Evolutionary conservation across 805 yeast species (phyloP).

Genomic region (Candida palmyrensis): DNA sequence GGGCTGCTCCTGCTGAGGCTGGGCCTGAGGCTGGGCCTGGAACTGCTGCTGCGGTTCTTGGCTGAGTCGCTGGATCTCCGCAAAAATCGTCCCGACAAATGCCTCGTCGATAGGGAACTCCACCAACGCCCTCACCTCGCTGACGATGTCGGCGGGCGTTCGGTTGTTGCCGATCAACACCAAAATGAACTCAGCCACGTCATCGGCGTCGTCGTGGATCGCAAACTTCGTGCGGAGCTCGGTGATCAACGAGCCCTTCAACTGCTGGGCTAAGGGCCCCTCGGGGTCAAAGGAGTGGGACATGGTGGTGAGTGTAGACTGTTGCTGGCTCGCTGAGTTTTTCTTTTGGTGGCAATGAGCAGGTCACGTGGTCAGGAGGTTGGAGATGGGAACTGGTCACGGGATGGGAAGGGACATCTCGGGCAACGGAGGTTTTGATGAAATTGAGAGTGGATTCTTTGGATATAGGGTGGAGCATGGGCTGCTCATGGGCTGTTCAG

Average conservation of each 20-base stretch:
- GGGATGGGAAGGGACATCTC: too few species aligned
- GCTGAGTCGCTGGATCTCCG: conserved; percentile 46
- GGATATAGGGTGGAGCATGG: too few species aligned
- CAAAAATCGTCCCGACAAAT: conserved; percentile 53
- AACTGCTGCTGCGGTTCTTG: conserved; percentile 7
- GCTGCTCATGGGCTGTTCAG: too few species aligned
- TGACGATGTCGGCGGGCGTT: conserved; percentile 52
- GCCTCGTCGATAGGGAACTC: conserved; percentile 54
- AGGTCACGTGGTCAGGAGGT: not conserved
- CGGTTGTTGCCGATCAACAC: conserved; percentile 66
- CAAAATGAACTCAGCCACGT: conserved; percentile 71
- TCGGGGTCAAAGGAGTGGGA: conserved; percentile 29
- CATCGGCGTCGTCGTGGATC: conserved; percentile 39
- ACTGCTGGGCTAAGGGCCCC: conserved; percentile 32
- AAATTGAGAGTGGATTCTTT: too few species aligned
- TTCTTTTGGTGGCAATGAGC: not conserved
- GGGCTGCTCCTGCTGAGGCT: conserved; percentile 10
- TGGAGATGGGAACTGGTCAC: too few species aligned
- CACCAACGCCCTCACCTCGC: conserved; percentile 57
- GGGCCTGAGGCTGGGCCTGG: conserved; percentile 9
- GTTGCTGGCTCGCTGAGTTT: not conserved
- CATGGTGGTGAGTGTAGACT: conserved; percentile 10
- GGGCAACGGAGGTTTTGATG: too few species aligned
- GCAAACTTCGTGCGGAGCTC: conserved; percentile 32
- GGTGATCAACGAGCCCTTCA: conserved; percentile 27